Evolutionary conservation across 2,329 filamentous ascomycete species (phyloP).

Genomic region (Didymella pomorum): DNA sequence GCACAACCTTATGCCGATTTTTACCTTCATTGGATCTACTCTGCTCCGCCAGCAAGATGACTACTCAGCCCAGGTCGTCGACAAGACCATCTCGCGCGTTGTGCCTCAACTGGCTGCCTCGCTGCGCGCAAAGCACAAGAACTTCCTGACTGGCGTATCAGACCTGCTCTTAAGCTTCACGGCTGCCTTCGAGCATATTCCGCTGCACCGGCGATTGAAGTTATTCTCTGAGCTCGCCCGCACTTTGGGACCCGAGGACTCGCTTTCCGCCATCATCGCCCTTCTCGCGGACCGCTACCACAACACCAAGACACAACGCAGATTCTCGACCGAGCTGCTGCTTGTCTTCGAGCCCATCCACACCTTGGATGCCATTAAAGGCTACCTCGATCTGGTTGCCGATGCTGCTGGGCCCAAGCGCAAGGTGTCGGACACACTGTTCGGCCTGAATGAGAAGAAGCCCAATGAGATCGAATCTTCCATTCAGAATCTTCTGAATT

Average conservation of each 20-base stretch:
- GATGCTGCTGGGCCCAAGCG: constrained; percentile 81
- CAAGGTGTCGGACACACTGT: constrained; percentile 73
- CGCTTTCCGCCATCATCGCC: constrained; percentile 84
- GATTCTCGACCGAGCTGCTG: constrained; percentile 79
- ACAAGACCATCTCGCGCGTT: constrained; percentile 91
- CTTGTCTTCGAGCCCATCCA: constrained; percentile 74
- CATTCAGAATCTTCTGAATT: constrained; percentile 50
- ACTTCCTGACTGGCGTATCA: constrained; percentile 81
- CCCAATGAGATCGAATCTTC: constrained; percentile 47
- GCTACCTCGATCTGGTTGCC: constrained; percentile 75
- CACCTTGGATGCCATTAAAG: constrained; percentile 78
- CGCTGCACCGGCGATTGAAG: constrained; percentile 80
- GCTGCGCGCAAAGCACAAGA: constrained; percentile 77
- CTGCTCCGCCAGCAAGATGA: constrained; percentile 93
- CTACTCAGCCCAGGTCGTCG: constrained; percentile 94
- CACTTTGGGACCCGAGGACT: constrained; percentile 85
- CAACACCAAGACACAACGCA: constrained; percentile 73
- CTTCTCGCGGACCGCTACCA: constrained; percentile 93
- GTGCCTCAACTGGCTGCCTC: constrained; percentile 90
- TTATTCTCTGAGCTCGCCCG: constrained; percentile 86
- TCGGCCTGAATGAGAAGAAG: constrained; percentile 66
- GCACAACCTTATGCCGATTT: constrained; percentile 98
- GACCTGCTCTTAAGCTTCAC: constrained; percentile 96
- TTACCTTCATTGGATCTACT: constrained; percentile 96
- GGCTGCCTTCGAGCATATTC: constrained; percentile 95